A percentile compares a stretch with the other conserved stretches of the same genome.
Conservation (phyloP, 306 rosid species). For the Lathyrus sativus region DNA sequence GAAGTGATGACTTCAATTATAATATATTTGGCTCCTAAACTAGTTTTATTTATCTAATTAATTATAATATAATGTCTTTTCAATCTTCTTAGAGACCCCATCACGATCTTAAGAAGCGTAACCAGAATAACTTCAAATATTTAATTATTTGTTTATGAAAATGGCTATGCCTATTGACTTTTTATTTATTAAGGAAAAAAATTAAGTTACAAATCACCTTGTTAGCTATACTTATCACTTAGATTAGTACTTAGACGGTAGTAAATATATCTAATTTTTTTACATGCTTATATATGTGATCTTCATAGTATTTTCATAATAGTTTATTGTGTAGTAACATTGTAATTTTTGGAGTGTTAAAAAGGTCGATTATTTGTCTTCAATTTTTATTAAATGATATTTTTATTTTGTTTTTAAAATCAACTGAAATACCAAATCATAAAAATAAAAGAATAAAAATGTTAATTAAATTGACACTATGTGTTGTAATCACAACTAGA, state of each 20-base stretch:
- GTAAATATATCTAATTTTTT: slow-evolving; percentile 4
- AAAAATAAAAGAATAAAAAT: too few species aligned
- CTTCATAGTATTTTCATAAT: neutral
- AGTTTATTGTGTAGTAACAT: slow-evolving; percentile 1
- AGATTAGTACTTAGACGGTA: slow-evolving; percentile 10
- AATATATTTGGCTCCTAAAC: slow-evolving; percentile 36
- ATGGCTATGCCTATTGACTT: slow-evolving; percentile 14
- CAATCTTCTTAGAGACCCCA: slow-evolving; percentile 37
- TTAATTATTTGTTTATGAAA: slow-evolving; percentile 11
- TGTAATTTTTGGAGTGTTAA: slow-evolving; percentile 29
- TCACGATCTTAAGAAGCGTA: slow-evolving; percentile 36
- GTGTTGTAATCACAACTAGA: too few species aligned
- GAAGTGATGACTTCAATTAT: slow-evolving; percentile 30
- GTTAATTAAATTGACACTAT: too few species aligned
- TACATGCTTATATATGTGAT: neutral
- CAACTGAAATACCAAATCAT: too few species aligned
- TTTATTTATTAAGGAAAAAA: neutral
- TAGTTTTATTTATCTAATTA: slow-evolving; percentile 24
- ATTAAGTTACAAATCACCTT: neutral
- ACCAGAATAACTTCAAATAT: slow-evolving; percentile 17
- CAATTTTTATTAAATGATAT: too few species aligned
- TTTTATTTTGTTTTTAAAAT: too few species aligned
- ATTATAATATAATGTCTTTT: slow-evolving; percentile 40
- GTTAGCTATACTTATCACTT: neutral
- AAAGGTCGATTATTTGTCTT: neutral